phyloP scores from a whole-genome alignment of 1,284 basidiomycete genomes.

The Tylopilus sp. region DNA sequence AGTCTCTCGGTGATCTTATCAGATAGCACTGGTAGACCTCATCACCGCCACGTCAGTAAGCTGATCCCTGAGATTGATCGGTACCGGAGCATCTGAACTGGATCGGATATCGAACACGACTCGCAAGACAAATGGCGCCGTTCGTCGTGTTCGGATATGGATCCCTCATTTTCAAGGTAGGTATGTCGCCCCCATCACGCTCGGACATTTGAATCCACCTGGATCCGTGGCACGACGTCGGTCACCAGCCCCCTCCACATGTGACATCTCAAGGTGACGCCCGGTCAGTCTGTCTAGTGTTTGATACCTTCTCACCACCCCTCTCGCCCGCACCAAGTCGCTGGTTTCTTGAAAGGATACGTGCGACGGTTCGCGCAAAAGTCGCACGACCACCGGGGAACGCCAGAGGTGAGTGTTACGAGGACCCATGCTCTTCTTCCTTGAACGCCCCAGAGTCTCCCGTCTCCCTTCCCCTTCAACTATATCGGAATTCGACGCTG shows the following conservation, averaged over 20 bases:
- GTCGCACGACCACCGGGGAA: constrained; percentile 85
- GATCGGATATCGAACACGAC: background rate
- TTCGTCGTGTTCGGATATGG: constrained; percentile 80
- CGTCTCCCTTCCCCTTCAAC: no score
- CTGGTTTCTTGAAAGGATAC: constrained; percentile 83
- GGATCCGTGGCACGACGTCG: background rate
- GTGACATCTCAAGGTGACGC: constrained; percentile 53
- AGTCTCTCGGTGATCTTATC: no score
- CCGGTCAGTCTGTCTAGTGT: background rate
- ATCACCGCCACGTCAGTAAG: no score
- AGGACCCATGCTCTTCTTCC: background rate
- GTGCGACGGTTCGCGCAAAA: constrained; percentile 83
- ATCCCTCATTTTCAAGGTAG: constrained; percentile 81
- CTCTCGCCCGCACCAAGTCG: constrained; percentile 38
- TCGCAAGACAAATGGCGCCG: constrained; percentile 15
- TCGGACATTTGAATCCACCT: background rate
- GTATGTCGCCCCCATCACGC: constrained; percentile 31
- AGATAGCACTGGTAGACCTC: no score
- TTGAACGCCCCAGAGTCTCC: background rate
- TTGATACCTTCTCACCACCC: background rate
- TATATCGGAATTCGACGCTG: no score
- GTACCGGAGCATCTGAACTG: background rate
- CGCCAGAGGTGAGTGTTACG: constrained; percentile 54
- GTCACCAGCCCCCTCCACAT: constrained; percentile 66
- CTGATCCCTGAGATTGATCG: background rate